Evolutionary conservation across 306 rosid genomes (phyloP).

Genomic region (Lotus japonicus): DNA sequence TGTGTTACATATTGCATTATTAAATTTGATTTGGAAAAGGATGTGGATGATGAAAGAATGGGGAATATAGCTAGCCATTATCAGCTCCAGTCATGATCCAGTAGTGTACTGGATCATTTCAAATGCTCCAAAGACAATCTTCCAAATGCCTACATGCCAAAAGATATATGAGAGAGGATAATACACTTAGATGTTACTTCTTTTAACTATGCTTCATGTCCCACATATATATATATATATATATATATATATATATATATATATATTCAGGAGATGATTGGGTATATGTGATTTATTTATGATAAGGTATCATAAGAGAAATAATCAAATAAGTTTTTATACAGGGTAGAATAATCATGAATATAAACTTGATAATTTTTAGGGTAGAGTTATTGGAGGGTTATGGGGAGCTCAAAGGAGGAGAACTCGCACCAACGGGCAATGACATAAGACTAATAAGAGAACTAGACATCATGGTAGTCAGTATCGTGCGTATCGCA

Average conservation of each 20-base stretch:
- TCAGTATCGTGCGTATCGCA: too few relatives aligned
- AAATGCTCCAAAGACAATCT: conserved; percentile 27
- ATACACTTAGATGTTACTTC: background rate
- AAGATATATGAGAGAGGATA: conserved; percentile 13
- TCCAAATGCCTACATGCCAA: conserved; percentile 20
- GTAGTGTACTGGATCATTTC: conserved; percentile 3
- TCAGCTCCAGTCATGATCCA: conserved; percentile 23
- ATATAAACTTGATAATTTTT: too few relatives aligned
- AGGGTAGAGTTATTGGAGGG: too few relatives aligned
- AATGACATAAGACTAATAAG: too few relatives aligned
- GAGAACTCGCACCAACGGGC: too few relatives aligned
- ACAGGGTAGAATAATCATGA: too few relatives aligned
- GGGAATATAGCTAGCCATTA: conserved; percentile 8
- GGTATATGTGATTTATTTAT: conserved; percentile 27
- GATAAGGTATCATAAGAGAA: too few relatives aligned
- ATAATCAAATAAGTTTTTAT: too few relatives aligned
- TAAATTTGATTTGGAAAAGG: conserved; percentile 5
- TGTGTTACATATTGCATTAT: conserved; percentile 14
- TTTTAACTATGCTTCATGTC: conserved; percentile 21
- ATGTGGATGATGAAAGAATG: conserved; percentile 16
- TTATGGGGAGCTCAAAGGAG: too few relatives aligned
- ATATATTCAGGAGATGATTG: conserved; percentile 43
- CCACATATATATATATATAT: background rate
- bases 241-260: conserved; percentile 4
- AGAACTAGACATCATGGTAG: too few relatives aligned